These are phyloP conservation scores for Agrocybe pediades DNA, from an alignment of 768 basidiomycete species.

Conservation along the genomic window DNA sequence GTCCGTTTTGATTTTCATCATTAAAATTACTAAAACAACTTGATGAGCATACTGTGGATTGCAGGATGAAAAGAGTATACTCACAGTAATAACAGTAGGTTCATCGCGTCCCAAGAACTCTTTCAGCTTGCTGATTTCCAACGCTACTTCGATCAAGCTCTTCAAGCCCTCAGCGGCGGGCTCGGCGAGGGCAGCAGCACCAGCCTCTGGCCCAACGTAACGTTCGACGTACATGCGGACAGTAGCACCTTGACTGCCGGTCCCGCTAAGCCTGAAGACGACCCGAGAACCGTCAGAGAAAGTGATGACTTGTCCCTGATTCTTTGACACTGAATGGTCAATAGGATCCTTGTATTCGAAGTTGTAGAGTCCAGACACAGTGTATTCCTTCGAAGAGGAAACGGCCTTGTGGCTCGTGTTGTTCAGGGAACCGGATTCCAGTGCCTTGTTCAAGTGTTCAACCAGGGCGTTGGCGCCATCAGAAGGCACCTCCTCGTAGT, in stretches of 20 bases:
- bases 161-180: conserved; percentile 88
- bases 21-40: conserved; percentile 2
- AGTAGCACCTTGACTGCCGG: conserved; percentile 95
- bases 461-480: conserved; percentile 89
- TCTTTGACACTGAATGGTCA: conserved; percentile 88
- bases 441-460: conserved; percentile 68
- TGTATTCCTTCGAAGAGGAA: conserved; percentile 71
- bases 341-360: conserved; percentile 99
- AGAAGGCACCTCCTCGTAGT: conserved; percentile 97
- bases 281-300: conserved; percentile 93
- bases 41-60: background rate
- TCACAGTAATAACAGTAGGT: conserved; percentile 95
- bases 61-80: conserved; percentile 21
- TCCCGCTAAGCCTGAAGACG: conserved; percentile 95
- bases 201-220: conserved; percentile 73
- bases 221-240: conserved; percentile 96
- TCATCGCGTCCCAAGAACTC: conserved; percentile 84
- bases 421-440: conserved; percentile 68
- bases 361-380: conserved; percentile 75
- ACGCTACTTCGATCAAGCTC: conserved; percentile 94
- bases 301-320: conserved; percentile 93
- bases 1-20: background rate
- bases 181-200: conserved; percentile 68
- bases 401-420: conserved; percentile 68
- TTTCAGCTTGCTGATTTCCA: conserved; percentile 82